Evolutionary conservation across 1,139 yeast species (phyloP), one percentile per base, ranked within the genome.

Genomic region (Eremothecium cymbalariae): DNA sequence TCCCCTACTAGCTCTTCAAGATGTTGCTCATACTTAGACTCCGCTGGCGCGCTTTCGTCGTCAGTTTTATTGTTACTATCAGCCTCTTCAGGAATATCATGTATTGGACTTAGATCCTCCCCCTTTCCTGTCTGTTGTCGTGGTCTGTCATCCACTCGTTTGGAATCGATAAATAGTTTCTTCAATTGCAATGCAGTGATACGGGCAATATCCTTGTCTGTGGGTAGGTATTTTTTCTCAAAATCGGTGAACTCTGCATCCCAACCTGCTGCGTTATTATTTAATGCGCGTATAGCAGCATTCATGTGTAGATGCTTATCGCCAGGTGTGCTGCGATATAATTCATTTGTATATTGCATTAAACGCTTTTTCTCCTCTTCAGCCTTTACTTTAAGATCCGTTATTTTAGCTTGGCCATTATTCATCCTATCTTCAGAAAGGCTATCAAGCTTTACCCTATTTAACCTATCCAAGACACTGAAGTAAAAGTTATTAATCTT

Each of bases 201-300:
- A 42, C 86, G 69, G 6, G 95, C 80, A 45, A 93, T 83, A 67
- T 93, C 98, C 51, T 81, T 84, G 57, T 93, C 98, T 11, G 94
- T 77, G 0, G 97, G 97, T 41, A 90, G 70, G 51, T 71, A 90
- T 18, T 67, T 68, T 35, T 70, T 70, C 44, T 84, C 96, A 60
- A 90, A 86, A n/a, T 76, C 83, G 29, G 74, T 70, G 51, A 93
- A 86, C 40, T 82, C 95, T 18, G 62, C 55, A 58, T 90, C 95
- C 98, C 98, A 93, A 31, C 66, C 70, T 16, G 85, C 88, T 4
- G 94, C 93, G 33, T 78, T 63, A 41, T 81, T 88, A 51, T 90
- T 96, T 17, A 90, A 67, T 29, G 71, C 71, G 46, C 94, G 64
- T 16, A 85, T 61, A 2, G 82, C 71, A 0, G 72, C 64, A 51